Base-by-base conservation (phyloP, 139 green algal species). In the Spirogloea muscicola region DNA sequence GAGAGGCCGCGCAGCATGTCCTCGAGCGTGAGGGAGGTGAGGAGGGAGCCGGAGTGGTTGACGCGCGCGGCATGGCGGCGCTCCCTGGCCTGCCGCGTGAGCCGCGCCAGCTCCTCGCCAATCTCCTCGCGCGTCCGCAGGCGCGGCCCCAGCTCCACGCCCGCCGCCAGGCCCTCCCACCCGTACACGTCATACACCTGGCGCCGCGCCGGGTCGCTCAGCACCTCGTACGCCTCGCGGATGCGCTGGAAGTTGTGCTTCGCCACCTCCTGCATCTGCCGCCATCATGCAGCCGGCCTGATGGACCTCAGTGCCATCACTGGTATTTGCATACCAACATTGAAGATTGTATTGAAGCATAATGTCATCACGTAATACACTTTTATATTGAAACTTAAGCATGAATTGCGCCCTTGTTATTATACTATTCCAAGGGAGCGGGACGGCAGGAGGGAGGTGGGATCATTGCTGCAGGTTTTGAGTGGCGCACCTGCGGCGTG, bases 121-220 rank as follows among this genome's bases (percentile, higher is more conserved):
- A 85, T 76, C 48, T 85, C 80, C 31, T 82, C 75, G 18, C 37
- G 21, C 34, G 75, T 85, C 29, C 70, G 52, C 31, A 68, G 16
- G 36, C 51, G 76, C 31, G 40, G 34, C 6, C 74, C 58, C 25
- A 83, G 2, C 55, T 80, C 74, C 25, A 84, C 43, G 7, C 80
- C 80, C 0, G 80, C 77, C 25, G 9, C 0, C 10, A 82, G 48
- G 0, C 77, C 81, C 58, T 60, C 77, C 38, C 68, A 27, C 0
- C 81, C 81, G 58, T 84, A 85, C 29, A 79, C n/a, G 66, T 86
- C 81, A 49, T 86, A 86, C 21, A 85, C n/a, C 44, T 77, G 70
- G 40, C 81, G 3, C 66, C 55, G 72, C 7, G 66, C 38, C 29
- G 18, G 31, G 37, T 82, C 70, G 16, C 44, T 73, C 1, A 84